phyloP scores from a whole-genome alignment of 345 rosid species.

The Ailanthus altissimus region DNA sequence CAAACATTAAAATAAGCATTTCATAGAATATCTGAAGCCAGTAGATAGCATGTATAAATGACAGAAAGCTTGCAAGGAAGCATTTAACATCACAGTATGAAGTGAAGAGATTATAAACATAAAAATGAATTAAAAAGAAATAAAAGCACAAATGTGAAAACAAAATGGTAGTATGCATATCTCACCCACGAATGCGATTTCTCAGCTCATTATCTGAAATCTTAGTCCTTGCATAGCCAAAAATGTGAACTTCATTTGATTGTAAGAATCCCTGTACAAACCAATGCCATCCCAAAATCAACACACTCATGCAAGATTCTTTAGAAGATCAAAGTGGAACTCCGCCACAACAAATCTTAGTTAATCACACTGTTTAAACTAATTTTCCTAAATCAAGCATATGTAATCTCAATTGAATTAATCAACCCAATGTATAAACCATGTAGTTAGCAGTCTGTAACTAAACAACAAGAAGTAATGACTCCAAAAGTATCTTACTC shows the following conservation, averaged over 20 bases:
- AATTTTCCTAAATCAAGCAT: background rate
- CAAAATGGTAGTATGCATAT: background rate
- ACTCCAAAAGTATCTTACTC: no score
- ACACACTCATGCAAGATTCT: constrained; percentile 2
- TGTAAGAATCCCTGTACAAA: constrained; percentile 75
- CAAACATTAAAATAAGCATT: constrained; percentile 3
- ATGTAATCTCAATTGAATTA: background rate
- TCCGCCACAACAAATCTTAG: background rate
- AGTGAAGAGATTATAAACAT: background rate
- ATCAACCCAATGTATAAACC: no score
- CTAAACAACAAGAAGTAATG: no score
- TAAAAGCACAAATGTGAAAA: background rate
- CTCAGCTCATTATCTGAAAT: constrained; percentile 76
- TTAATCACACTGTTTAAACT: background rate
- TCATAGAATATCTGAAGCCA: background rate
- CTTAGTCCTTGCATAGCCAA: constrained; percentile 93
- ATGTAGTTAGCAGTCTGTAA: no score
- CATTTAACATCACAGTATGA: constrained; percentile 6
- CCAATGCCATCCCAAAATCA: constrained; percentile 16
- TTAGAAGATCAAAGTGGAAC: background rate
- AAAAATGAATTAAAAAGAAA: background rate
- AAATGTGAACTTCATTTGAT: constrained; percentile 79
- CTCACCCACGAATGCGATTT: constrained; percentile 73
- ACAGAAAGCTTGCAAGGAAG: background rate
- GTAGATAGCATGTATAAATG: background rate